Evolutionary conservation across 306 rosid genomes (phyloP), one percentile per base, ranked within the genome.

Genomic region (Trifolium subterraneum): DNA sequence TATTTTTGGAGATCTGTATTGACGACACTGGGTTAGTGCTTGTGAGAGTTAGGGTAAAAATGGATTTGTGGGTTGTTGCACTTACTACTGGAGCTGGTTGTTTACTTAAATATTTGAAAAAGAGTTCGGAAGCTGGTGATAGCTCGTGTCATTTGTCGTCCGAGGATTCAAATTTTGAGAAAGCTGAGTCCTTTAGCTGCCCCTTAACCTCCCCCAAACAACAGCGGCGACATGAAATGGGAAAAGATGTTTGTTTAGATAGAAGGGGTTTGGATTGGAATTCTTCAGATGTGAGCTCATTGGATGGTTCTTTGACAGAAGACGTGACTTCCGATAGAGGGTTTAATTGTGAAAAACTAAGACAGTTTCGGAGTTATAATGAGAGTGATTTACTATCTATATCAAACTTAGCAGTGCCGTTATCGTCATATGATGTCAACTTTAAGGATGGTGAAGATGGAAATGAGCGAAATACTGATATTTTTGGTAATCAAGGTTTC

Each of bases 61-160:
- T 94, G 98, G 97, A 91, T 77, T 77, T 91, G 29, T 91, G 95
- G 97, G 86, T 88, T 68, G 94, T 87, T 79, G 97, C 91, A 60
- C 93, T 86, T 18, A 92, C 91, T 48, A 71, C 94, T 20, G 96
- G 96, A 76, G 96, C 93, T 75, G 90, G 95, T 38, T 94, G 76
- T 84, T 78, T 94, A 81, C 88, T 90, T 5, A 91, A 91, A 80
- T 86, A 83, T 84, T 90, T 88, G 97, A 81, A 87, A 63, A 84
- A 50, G 54, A 35, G 69, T 63, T 81, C 79, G 2, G 81, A 69
- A 36, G 52, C 61, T 44, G 50, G 76, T 27, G 84, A 83, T 80
- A 10, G 65, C 60, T 65, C 73, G 1, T 51, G 68, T 54, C 77
- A 36, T 11, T 76, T 76, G 70, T 68, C 80, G 27, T 72, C 68